A percentile compares a stretch with the other conserved stretches of the same genome.
phyloP scores from a whole-genome alignment of 2,329 filamentous ascomycete genomes.

The Zasmidium citrigriseum region DNA sequence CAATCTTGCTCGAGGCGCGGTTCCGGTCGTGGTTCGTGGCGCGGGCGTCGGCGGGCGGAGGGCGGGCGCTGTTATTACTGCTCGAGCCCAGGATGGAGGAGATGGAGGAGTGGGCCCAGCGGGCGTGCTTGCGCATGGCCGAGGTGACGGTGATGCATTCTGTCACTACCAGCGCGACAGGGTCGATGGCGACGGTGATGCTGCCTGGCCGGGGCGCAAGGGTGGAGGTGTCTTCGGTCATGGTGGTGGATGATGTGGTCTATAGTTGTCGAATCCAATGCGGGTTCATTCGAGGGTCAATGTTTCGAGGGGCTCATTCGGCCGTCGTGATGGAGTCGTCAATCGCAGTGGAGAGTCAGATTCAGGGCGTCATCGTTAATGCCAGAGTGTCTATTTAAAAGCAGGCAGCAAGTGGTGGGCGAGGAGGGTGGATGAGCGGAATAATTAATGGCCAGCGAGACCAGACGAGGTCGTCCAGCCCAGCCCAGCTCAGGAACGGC shows the following conservation, averaged over 20 bases:
- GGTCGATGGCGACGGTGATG: conserved; percentile 39
- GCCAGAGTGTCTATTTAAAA: not conserved
- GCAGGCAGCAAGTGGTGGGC: not conserved
- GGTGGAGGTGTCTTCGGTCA: not conserved
- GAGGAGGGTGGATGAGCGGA: not conserved
- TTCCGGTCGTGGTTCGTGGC: conserved; percentile 35
- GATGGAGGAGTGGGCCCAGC: conserved; percentile 94
- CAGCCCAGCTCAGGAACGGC: too few relatives aligned
- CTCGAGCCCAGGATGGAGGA: conserved; percentile 79
- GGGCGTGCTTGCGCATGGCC: conserved; percentile 94
- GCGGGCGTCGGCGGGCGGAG: conserved; percentile 16
- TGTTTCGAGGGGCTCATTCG: not conserved
- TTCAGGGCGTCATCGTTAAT: not conserved
- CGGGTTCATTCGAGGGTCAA: not conserved
- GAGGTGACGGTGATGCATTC: conserved; percentile 99
- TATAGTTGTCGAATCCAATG: not conserved
- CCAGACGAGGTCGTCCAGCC: not conserved
- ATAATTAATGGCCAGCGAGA: not conserved
- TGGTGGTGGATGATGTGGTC: not conserved
- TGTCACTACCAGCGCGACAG: conserved; percentile 74
- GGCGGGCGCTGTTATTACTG: conserved; percentile 18
- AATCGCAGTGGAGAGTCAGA: not conserved
- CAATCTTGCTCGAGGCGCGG: conserved; percentile 34
- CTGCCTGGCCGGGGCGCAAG: not conserved
- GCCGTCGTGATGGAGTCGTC: not conserved